Evolutionary conservation across 805 yeast genomes (phyloP).

Genomic region (Metschnikowia matae): DNA sequence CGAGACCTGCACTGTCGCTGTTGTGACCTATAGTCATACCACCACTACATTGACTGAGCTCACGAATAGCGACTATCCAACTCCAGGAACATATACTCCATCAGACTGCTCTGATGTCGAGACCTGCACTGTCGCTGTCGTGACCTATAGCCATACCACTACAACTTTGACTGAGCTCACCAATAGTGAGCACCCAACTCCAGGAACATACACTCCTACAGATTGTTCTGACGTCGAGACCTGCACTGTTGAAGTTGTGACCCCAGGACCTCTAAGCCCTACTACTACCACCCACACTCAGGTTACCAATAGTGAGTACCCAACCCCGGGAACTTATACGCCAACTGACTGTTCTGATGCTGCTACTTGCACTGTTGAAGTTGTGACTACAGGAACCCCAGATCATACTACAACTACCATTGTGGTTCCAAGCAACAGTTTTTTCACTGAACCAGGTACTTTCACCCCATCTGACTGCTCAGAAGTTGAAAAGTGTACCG

Average conservation of each 20-base stretch:
- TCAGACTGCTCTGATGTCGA: not conserved
- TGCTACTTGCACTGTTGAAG: not conserved
- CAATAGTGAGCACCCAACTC: too few species aligned
- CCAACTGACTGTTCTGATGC: not conserved
- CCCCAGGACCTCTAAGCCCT: too few species aligned
- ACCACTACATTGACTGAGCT: not conserved
- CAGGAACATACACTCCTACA: too few species aligned
- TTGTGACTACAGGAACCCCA: not conserved
- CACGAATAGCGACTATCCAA: not conserved
- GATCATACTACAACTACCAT: not conserved
- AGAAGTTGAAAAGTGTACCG: not conserved
- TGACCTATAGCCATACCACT: too few species aligned
- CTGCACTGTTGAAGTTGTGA: not conserved
- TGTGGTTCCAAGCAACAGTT: not conserved
- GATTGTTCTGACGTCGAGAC: too few species aligned
- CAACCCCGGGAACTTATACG: not conserved
- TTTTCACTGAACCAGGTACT: not conserved
- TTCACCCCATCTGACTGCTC: not conserved
- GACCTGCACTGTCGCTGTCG: not conserved
- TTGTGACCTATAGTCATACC: not conserved
- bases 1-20: not conserved
- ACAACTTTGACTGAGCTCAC: too few species aligned
- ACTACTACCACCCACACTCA: slow-evolving; percentile 3
- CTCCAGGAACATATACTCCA: not conserved
- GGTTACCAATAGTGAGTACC: not conserved